Base-by-base conservation (phyloP, 441 rosid genomes). In the Mallotus repandus region DNA sequence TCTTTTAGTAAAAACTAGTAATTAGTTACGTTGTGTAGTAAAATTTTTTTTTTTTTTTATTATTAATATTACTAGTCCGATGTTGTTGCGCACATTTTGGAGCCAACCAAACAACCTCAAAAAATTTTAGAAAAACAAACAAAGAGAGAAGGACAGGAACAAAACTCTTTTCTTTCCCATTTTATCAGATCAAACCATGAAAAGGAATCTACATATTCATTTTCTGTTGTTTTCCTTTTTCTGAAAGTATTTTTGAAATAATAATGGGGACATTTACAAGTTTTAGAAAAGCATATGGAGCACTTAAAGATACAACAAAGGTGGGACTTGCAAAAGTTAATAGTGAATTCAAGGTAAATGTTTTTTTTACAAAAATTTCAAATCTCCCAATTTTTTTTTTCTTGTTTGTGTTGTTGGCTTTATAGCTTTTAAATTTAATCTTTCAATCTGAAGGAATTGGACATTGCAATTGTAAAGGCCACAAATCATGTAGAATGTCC, bases 311-410 rank as follows among this genome's bases (percentile, higher is more conserved):
- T 69, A 79, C 91, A 68, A 91, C 94, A 65, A 91, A 48, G 81
- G 97, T 91, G 70, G 97, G 97, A 70, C 88, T 91, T 56, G 97
- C 97, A 18, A 91, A 91, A 79, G 91, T 91, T 78, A 89, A 91
- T 63, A 91, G 94, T 35, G 97, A 91, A 73, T 89, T 81, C 77
- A 91, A 89, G 97, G 97, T 88, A 48, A 25, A 32, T 50, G 4
- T 16, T 52, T 63, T 16, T 32, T 25, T 1, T 8, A 0, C 13
- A 16, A 18, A 63, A 11, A 25, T 49, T 25, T 32, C 13, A 3
- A 9, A 2, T 25, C 19, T 10, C 21, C 25, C 43, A 4, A 2
- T n/a, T n/a, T 46, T 11, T 16, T 12, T 48, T 13, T 7, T 73
- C 63, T 19, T 6, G n/a, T 9, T 14, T 2, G 75, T 70, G 4